Percentiles rank a stretch among this genome's conserved stretches.
Evolutionary conservation across 2,329 filamentous ascomycete species (phyloP).

Genomic region (Elsinoe australis): DNA sequence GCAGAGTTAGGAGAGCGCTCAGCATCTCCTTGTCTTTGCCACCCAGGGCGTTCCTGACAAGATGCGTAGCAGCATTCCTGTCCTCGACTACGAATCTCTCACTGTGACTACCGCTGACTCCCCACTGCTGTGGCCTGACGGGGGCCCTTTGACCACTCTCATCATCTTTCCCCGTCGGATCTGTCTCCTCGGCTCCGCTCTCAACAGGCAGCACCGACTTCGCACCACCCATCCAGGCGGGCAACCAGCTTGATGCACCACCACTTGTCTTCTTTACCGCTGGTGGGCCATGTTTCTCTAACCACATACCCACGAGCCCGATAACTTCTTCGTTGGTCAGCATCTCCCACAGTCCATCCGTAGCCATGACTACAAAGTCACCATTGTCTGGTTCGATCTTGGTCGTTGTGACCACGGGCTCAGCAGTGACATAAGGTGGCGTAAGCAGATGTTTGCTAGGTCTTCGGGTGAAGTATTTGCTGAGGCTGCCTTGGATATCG

Average conservation of each 20-base stretch:
- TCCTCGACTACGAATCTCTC: slow-evolving; percentile 90
- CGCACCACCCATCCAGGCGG: slow-evolving; percentile 53
- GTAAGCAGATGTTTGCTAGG: slow-evolving; percentile 73
- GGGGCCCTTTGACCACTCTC: slow-evolving; percentile 69
- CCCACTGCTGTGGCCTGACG: slow-evolving; percentile 86
- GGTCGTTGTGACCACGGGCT: slow-evolving; percentile 89
- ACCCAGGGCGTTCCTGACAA: slow-evolving; percentile 89
- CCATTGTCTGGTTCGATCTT: slow-evolving; percentile 81
- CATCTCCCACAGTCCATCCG: slow-evolving; percentile 98
- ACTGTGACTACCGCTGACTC: slow-evolving; percentile 63
- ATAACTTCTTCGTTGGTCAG: slow-evolving; percentile 97
- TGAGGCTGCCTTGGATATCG: slow-evolving; percentile 72
- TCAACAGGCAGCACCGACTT: slow-evolving; percentile 64
- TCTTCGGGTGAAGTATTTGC: slow-evolving; percentile 78
- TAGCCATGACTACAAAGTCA: slow-evolving; percentile 93
- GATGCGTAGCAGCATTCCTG: slow-evolving; percentile 90
- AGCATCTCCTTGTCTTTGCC: slow-evolving; percentile 91
- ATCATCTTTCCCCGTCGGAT: slow-evolving; percentile 35
- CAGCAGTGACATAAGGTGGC: slow-evolving; percentile 93
- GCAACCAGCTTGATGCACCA: slow-evolving; percentile 58
- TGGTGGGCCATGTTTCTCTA: slow-evolving; percentile 55
- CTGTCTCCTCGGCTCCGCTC: slow-evolving; percentile 36
- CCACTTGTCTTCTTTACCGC: slow-evolving; percentile 22
- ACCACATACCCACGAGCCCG: slow-evolving; percentile 91
- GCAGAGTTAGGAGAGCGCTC: slow-evolving; percentile 81